A percentile compares a stretch with the other conserved stretches of the same genome.
These are phyloP conservation scores for Vitis riparia DNA, from an alignment of 164 flowering plant species.

Conservation along the genomic window DNA sequence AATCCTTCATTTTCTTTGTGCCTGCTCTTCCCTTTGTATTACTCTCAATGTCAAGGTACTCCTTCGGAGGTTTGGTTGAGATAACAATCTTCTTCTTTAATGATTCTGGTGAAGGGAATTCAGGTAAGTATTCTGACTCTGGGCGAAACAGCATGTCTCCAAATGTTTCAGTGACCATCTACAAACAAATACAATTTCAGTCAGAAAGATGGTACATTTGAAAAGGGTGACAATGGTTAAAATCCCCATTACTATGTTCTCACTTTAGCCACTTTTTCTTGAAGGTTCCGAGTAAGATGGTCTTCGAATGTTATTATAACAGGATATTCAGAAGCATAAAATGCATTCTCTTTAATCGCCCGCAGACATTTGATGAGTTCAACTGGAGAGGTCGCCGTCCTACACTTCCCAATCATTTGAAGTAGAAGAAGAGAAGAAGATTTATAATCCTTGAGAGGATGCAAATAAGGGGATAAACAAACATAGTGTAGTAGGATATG, in stretches of 20 bases:
- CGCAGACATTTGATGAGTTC: conserved; percentile 26
- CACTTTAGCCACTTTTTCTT: conserved; percentile 25
- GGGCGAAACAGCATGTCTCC: conserved; percentile 22
- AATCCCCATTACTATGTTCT: background rate
- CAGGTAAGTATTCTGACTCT: background rate
- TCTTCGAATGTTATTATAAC: conserved; percentile 37
- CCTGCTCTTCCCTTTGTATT: background rate
- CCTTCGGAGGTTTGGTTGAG: conserved; percentile 32
- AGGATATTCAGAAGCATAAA: conserved; percentile 25
- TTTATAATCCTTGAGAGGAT: too few species aligned
- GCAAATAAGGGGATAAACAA: too few species aligned
- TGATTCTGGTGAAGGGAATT: conserved; percentile 31
- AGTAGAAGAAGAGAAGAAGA: background rate
- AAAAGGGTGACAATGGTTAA: background rate
- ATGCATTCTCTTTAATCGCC: conserved; percentile 32
- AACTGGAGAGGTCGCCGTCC: conserved; percentile 34
- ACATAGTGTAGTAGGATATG: too few species aligned
- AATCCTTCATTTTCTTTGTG: background rate
- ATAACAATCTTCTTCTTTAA: conserved; percentile 22
- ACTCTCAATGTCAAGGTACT: conserved; percentile 9
- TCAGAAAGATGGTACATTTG: too few species aligned
- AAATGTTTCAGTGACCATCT: conserved; percentile 25
- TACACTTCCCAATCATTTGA: conserved; percentile 2
- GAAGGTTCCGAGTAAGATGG: conserved; percentile 29
- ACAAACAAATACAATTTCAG: background rate